These are phyloP conservation scores for Kwoniella dejecticola DNA, from an alignment of 768 basidiomycete species.

Conservation along the genomic window DNA sequence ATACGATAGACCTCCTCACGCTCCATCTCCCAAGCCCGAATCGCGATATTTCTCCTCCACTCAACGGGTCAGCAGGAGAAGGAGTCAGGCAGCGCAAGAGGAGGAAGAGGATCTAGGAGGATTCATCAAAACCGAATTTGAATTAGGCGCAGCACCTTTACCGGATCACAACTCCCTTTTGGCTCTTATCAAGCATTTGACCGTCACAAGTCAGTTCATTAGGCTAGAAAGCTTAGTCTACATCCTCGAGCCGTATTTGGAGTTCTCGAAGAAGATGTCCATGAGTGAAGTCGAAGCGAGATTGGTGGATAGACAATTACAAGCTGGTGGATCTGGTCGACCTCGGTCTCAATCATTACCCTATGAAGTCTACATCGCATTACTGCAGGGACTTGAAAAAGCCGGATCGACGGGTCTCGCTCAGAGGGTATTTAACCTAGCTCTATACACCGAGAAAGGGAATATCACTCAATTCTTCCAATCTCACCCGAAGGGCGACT, in stretches of 20 bases:
- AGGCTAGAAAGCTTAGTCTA: conserved; percentile 22
- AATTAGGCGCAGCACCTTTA: conserved; percentile 1
- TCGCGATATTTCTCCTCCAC: conserved; percentile 6
- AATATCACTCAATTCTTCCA: background rate
- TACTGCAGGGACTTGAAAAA: conserved; percentile 30
- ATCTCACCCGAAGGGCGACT: background rate
- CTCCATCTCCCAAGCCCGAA: background rate
- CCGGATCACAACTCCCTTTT: conserved; percentile 14
- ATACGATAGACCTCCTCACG: conserved; percentile 15
- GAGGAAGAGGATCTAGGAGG: background rate
- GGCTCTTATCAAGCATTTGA: conserved; percentile 22
- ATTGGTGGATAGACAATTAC: conserved; percentile 4
- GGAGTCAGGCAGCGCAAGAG: background rate
- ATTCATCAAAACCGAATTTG: background rate
- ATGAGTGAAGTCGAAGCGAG: background rate
- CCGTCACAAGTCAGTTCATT: conserved; percentile 25
- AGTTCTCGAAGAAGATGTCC: conserved; percentile 11
- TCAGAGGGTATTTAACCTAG: conserved; percentile 36
- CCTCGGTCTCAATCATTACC: conserved; percentile 14
- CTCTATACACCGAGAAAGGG: conserved; percentile 28
- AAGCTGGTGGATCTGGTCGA: conserved; percentile 8
- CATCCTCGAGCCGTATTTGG: conserved; percentile 30
- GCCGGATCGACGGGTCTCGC: conserved; percentile 29
- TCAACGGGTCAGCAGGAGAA: background rate
- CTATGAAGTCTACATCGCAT: conserved; percentile 14